Percentiles rank a stretch among this genome's conserved stretches.
Evolutionary conservation across 2,329 filamentous ascomycete genomes (phyloP).

Genomic region (Pseudohalonectria lignicola): DNA sequence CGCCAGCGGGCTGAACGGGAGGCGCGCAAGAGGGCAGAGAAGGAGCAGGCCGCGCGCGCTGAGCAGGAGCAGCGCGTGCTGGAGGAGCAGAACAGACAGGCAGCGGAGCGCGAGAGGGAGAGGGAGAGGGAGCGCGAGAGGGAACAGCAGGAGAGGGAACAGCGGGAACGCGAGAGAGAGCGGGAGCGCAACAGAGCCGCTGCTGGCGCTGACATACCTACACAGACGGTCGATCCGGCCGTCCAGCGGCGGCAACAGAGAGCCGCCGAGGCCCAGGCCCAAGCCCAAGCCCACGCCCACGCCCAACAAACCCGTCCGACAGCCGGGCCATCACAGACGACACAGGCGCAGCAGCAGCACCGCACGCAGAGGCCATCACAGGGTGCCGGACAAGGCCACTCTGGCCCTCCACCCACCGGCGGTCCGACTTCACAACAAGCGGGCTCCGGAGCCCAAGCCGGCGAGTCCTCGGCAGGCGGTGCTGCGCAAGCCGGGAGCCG

Average conservation of each 20-base stretch:
- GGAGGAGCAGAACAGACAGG: slow-evolving; percentile 44
- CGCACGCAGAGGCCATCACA: no score
- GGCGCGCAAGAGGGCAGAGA: slow-evolving; percentile 55
- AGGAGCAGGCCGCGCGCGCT: slow-evolving; percentile 49
- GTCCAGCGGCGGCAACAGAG: slow-evolving; percentile 21
- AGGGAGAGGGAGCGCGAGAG: slow-evolving; percentile 11
- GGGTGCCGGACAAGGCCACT: slow-evolving; percentile 3
- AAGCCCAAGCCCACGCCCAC: slow-evolving; percentile 4
- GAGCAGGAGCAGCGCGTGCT: slow-evolving; percentile 43
- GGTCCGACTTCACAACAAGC: not conserved
- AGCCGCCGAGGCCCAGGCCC: slow-evolving; percentile 16
- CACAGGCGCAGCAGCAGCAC: slow-evolving; percentile 6
- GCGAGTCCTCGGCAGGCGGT: slow-evolving; percentile 19
- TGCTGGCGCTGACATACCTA: slow-evolving; percentile 17
- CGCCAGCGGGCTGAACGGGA: slow-evolving; percentile 71
- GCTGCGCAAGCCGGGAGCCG: slow-evolving; percentile 19
- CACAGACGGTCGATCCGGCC: slow-evolving; percentile 20
- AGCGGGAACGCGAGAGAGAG: slow-evolving; percentile 22
- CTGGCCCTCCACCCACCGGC: slow-evolving; percentile 2
- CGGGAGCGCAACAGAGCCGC: slow-evolving; percentile 46
- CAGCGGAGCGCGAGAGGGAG: slow-evolving; percentile 36
- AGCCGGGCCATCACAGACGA: not conserved
- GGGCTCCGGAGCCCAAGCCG: slow-evolving; percentile 12
- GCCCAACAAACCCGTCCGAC: slow-evolving; percentile 5
- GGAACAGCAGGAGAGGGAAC: slow-evolving; percentile 3